Evolutionary conservation across 108 stramenopile species (phyloP), one percentile per base, ranked within the genome.

Genomic region (Nitzschia sp.): DNA sequence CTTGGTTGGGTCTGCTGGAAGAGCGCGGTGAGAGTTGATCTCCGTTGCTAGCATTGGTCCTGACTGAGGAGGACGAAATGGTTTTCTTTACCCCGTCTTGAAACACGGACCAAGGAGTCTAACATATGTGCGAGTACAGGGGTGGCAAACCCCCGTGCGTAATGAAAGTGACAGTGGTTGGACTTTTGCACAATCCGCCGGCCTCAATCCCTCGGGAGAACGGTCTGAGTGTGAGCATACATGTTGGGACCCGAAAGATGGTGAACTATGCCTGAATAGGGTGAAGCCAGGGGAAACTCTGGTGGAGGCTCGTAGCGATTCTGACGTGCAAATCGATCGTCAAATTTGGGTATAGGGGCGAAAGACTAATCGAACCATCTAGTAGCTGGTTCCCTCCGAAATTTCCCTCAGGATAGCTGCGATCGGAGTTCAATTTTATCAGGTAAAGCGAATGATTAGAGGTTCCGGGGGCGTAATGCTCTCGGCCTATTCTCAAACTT

Each of bases 371-470:
- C 88, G 90, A 96, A 92, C 92, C 86, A 92, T 91, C 90, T 93
- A 93, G 89, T 92, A 93, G 92, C 90, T 93, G 90, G 95, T 93
- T 96, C 92, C 88, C 88, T 86, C 88, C 94, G 91, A 96, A 92
- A 89, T 95, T 95, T 95, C 94, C 90, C 93, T 95, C 83, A 92
- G 93, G 93, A 95, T 95, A 95, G 94, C 91, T 87, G 80, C 83
- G 70, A 87, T 87, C 76, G 73, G 73, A 79, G 59, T 27, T 83
- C 85, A 96, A 87, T 92, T 89, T 90, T 90, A 90, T 96, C 88
- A 90, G 95, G 95, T 96, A 96, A 96, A 96, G 95, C 95, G 89
- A 95, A 95, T 95, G 94, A 95, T 92, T 95, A 91, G 94, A 95
- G 94, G 94, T 82, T 81, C 81, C 85, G 84, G 95, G 91, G 85